phyloP scores from a whole-genome alignment of 768 basidiomycete species.

The Russula earlei region DNA sequence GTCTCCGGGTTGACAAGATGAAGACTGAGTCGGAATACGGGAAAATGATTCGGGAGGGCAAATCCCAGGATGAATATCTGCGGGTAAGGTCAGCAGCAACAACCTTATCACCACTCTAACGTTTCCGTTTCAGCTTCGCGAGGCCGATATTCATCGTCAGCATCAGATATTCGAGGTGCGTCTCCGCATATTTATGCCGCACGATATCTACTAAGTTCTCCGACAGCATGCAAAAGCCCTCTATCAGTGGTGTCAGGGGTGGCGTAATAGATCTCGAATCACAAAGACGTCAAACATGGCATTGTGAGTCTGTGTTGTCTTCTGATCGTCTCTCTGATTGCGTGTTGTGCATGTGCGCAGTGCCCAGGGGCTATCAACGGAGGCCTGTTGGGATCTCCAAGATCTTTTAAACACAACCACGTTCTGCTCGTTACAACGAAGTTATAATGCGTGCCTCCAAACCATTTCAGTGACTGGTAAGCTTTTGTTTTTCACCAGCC shows the following conservation, averaged over 20 bases:
- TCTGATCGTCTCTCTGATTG: background rate
- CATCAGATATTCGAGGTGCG: background rate
- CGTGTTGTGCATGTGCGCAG: background rate
- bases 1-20: background rate
- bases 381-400: constrained; percentile 4
- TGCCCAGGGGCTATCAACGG: background rate
- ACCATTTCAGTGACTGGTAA: background rate
- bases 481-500: background rate
- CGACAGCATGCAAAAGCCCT: constrained; percentile 5
- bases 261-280: background rate
- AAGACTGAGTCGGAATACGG: background rate
- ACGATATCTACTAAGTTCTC: background rate
- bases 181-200: background rate
- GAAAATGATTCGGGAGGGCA: background rate
- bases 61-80: constrained; percentile 5
- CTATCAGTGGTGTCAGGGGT: background rate
- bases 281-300: background rate
- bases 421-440: constrained; percentile 3
- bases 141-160: background rate
- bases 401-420: constrained; percentile 5
- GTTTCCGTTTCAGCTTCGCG: background rate
- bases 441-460: background rate
- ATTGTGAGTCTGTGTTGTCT: background rate
- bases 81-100: background rate
- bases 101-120: background rate